A percentile compares a stretch with the other conserved stretches of the same genome.
These are phyloP conservation scores for Lachnellula subtilissima DNA, from an alignment of 2,329 filamentous ascomycete species.

Conservation along the genomic window DNA sequence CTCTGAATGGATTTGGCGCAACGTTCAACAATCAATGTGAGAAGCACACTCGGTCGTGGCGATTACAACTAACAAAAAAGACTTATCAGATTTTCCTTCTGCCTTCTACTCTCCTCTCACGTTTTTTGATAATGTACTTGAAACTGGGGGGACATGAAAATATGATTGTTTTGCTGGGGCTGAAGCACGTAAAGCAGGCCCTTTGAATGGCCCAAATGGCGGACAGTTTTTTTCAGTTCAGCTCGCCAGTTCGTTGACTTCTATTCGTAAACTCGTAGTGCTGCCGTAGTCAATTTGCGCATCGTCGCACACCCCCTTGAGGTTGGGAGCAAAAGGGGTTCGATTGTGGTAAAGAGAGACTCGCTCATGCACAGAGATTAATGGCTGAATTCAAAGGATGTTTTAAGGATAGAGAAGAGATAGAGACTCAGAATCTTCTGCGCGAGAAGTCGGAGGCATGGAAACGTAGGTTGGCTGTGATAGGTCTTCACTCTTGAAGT, in stretches of 20 bases:
- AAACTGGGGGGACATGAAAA: constrained; percentile 17
- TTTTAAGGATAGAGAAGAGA: too few species aligned
- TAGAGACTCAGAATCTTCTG: too few species aligned
- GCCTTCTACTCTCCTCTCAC: constrained; percentile 26
- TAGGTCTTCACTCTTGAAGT: too few species aligned
- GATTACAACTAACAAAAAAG: constrained; percentile 24
- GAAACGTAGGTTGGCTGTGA: too few species aligned
- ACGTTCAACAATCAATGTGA: constrained; percentile 28
- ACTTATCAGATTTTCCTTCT: constrained; percentile 24
- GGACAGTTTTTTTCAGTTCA: constrained; percentile 5
- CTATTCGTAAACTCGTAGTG: too few species aligned
- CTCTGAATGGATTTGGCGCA: constrained; percentile 25
- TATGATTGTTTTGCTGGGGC: constrained; percentile 1
- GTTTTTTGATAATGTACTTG: constrained; percentile 27
- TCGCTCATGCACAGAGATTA: too few species aligned
- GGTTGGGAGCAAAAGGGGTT: too few species aligned
- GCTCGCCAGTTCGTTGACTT: not conserved
- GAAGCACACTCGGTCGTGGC: constrained; percentile 19
- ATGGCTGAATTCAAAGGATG: too few species aligned
- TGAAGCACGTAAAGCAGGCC: not conserved
- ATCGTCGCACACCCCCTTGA: too few species aligned
- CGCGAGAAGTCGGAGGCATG: too few species aligned
- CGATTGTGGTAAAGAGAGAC: too few species aligned
- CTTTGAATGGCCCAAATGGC: not conserved
- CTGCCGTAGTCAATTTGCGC: too few species aligned